A percentile compares a stretch with the other conserved stretches of the same genome.
These are phyloP conservation scores for Euphorbia peplus DNA, from an alignment of 345 rosid genomes.

Conservation along the genomic window DNA sequence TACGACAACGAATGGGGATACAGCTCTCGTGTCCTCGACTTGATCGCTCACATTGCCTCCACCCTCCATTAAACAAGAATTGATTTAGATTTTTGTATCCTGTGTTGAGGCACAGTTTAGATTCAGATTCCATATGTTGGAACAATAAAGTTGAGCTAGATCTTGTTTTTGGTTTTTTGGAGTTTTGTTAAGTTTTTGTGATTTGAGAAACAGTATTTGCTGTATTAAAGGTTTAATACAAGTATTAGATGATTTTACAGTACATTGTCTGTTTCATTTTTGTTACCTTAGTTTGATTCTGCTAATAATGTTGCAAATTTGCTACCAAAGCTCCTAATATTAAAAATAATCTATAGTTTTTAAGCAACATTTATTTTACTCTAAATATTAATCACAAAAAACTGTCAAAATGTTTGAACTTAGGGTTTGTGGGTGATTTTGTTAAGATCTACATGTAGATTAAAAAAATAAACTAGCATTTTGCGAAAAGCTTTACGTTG, in stretches of 20 bases:
- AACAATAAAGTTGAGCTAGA: not conserved
- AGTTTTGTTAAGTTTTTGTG: not conserved
- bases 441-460: too few relatives aligned
- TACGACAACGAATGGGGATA: slow-evolving; percentile 28
- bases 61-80: not conserved
- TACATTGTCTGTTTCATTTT: not conserved
- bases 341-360: too few relatives aligned
- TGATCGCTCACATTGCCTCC: slow-evolving; percentile 54
- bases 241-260: not conserved
- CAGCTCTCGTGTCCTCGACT: slow-evolving; percentile 52
- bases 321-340: too few relatives aligned
- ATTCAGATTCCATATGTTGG: not conserved
- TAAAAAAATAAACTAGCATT: too few relatives aligned
- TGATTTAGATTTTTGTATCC: not conserved
- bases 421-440: too few relatives aligned
- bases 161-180: not conserved
- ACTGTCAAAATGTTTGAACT: too few relatives aligned
- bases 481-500: too few relatives aligned
- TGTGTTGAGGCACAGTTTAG: not conserved
- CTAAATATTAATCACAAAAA: too few relatives aligned
- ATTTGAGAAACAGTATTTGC: too few relatives aligned
- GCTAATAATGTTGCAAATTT: too few relatives aligned
- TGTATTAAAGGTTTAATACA: not conserved
- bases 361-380: too few relatives aligned
- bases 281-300: not conserved